Percentiles rank a stretch among this genome's conserved stretches.
phyloP scores from a whole-genome alignment of 108 stramenopile species.

The Cyclotella atomus region DNA sequence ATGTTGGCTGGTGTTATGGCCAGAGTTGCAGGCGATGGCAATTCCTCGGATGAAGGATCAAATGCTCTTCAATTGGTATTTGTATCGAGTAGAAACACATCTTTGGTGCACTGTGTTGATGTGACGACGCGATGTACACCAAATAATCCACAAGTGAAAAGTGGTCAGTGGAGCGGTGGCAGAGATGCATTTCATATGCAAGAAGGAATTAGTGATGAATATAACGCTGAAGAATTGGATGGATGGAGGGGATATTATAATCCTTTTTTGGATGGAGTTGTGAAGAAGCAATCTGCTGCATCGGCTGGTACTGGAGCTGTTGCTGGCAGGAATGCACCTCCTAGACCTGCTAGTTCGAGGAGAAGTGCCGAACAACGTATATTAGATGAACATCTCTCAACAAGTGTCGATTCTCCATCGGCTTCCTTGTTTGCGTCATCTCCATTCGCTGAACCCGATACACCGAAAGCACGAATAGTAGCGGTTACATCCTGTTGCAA shows the following conservation, averaged over 20 bases:
- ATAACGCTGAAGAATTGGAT: conserved; percentile 71
- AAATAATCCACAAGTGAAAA: conserved; percentile 22
- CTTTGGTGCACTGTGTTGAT: conserved; percentile 77
- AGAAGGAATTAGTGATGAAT: not conserved
- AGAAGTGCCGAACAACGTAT: conserved; percentile 34
- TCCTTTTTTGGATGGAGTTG: conserved; percentile 53
- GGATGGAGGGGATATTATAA: conserved; percentile 87
- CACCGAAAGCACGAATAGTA: conserved; percentile 26
- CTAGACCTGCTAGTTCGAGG: not conserved
- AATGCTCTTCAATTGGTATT: conserved; percentile 74
- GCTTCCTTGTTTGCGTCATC: conserved; percentile 36
- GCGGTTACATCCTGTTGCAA: no score
- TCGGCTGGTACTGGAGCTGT: not conserved
- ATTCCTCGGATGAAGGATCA: not conserved
- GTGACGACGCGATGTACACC: conserved; percentile 84
- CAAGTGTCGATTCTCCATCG: conserved; percentile 1
- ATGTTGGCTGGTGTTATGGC: conserved; percentile 42
- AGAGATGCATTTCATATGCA: not conserved
- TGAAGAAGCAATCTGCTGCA: conserved; percentile 1
- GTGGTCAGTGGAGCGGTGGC: not conserved
- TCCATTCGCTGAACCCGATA: conserved; percentile 26
- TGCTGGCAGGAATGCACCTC: not conserved
- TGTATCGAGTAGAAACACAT: conserved; percentile 69
- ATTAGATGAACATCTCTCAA: conserved; percentile 44
- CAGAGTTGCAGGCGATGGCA: not conserved